These are phyloP conservation scores for Xylaria polymorpha DNA, from an alignment of 2,329 filamentous ascomycete species.

Conservation along the genomic window DNA sequence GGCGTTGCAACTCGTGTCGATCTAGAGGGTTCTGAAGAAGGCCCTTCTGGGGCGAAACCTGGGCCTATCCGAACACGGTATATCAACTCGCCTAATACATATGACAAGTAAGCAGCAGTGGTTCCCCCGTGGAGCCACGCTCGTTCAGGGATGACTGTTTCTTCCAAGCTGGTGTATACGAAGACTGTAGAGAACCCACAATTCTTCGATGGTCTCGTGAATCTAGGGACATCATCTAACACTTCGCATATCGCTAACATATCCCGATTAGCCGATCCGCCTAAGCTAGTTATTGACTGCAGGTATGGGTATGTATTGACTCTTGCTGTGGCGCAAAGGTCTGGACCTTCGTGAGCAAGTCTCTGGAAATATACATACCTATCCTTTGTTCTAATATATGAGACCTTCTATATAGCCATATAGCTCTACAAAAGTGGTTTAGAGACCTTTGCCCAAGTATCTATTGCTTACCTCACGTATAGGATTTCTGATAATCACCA, in stretches of 20 bases:
- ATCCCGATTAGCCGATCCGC: not conserved
- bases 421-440: too few relatives aligned
- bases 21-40: conserved; percentile 22
- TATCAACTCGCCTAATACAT: not conserved
- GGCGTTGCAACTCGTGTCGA: conserved; percentile 34
- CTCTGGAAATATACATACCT: too few relatives aligned
- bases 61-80: not conserved
- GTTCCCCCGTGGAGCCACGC: not conserved
- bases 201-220: conserved; percentile 12
- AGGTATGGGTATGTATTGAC: too few relatives aligned
- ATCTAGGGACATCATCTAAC: not conserved
- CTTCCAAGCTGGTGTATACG: conserved; percentile 14
- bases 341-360: too few relatives aligned
- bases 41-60: conserved; percentile 11
- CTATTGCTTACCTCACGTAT: too few relatives aligned
- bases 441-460: too few relatives aligned
- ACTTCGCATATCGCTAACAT: not conserved
- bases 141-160: not conserved
- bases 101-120: conserved; percentile 13
- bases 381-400: too few relatives aligned
- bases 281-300: not conserved
- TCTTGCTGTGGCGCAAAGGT: too few relatives aligned
- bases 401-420: too few relatives aligned
- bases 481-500: too few relatives aligned
- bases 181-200: conserved; percentile 14